phyloP scores from a whole-genome alignment of 176 grass and related monocot species.

The Zea luxurians region DNA sequence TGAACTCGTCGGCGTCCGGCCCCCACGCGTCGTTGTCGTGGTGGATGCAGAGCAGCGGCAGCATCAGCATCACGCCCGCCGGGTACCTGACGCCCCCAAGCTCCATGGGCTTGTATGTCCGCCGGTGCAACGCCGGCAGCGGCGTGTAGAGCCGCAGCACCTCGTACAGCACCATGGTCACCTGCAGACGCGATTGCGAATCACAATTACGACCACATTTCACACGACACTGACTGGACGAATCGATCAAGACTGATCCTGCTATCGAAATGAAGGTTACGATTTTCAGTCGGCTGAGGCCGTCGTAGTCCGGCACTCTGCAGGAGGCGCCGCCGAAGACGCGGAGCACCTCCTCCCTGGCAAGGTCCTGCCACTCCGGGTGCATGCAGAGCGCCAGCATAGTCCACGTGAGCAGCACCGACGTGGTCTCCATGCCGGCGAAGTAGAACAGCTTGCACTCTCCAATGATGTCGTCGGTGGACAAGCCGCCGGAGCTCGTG shows the following conservation, averaged over 20 bases:
- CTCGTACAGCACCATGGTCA: conserved; percentile 65
- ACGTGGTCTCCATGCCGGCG: conserved; percentile 62
- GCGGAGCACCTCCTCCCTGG: conserved; percentile 50
- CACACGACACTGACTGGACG: too few relatives aligned
- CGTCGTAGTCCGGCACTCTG: conserved; percentile 32
- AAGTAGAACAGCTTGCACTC: conserved; percentile 76
- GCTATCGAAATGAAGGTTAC: background rate
- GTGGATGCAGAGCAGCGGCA: conserved; percentile 35
- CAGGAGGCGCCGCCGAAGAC: conserved; percentile 5
- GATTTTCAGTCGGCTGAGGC: conserved; percentile 40
- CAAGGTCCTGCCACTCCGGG: conserved; percentile 52
- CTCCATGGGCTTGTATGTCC: conserved; percentile 37
- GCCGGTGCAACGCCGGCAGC: background rate
- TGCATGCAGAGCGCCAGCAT: conserved; percentile 45
- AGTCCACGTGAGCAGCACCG: conserved; percentile 56
- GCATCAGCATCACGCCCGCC: conserved; percentile 17
- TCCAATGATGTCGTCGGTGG: conserved; percentile 48
- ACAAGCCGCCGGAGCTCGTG: conserved; percentile 23
- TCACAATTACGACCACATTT: background rate
- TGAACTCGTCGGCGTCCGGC: conserved; percentile 44
- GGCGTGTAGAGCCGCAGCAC: conserved; percentile 54
- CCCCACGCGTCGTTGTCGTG: conserved; percentile 50
- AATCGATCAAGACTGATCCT: too few relatives aligned
- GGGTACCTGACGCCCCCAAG: conserved; percentile 45
- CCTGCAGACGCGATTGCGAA: background rate